Percentiles rank a stretch among this genome's conserved stretches.
phyloP scores from a whole-genome alignment of 169 alveolate genomes.

The Cryptosporidium sp. region DNA sequence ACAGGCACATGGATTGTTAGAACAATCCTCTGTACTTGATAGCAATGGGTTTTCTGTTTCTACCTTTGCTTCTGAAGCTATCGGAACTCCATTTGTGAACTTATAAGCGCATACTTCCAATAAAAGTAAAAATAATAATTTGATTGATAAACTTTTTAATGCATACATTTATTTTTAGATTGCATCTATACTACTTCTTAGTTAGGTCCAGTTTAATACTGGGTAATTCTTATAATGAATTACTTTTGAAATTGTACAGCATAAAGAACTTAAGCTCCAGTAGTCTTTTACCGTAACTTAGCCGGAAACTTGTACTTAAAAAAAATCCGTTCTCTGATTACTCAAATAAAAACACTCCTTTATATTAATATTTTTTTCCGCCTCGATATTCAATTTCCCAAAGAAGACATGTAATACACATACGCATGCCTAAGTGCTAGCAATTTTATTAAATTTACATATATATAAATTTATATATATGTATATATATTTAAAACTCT shows the following conservation, averaged over 20 bases:
- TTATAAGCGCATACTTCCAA: neutral
- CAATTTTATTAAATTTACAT: neutral
- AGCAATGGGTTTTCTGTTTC: conserved; percentile 1
- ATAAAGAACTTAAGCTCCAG: conserved; percentile 1
- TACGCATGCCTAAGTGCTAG: conserved; percentile 40
- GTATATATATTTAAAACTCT: no score
- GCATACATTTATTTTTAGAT: conserved; percentile 35
- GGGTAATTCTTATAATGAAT: conserved; percentile 14
- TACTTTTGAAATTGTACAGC: neutral
- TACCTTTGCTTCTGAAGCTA: conserved; percentile 51
- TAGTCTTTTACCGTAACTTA: neutral
- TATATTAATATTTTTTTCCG: conserved; percentile 24
- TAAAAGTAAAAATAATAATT: conserved; percentile 4
- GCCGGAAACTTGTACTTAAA: neutral
- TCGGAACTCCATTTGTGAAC: conserved; percentile 40
- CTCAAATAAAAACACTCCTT: conserved; percentile 3
- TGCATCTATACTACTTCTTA: conserved; percentile 13
- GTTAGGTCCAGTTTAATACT: neutral
- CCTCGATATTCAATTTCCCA: conserved; percentile 62
- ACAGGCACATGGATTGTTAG: conserved; percentile 62
- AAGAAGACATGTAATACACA: conserved; percentile 63
- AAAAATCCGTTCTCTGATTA: neutral
- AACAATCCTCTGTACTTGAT: conserved; percentile 54
- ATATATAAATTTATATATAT: neutral
- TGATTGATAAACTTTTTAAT: conserved; percentile 27